Evolutionary conservation across 1,284 basidiomycete genomes (phyloP), one percentile per base, ranked within the genome.

Genomic region (Testicularia cyperi): DNA sequence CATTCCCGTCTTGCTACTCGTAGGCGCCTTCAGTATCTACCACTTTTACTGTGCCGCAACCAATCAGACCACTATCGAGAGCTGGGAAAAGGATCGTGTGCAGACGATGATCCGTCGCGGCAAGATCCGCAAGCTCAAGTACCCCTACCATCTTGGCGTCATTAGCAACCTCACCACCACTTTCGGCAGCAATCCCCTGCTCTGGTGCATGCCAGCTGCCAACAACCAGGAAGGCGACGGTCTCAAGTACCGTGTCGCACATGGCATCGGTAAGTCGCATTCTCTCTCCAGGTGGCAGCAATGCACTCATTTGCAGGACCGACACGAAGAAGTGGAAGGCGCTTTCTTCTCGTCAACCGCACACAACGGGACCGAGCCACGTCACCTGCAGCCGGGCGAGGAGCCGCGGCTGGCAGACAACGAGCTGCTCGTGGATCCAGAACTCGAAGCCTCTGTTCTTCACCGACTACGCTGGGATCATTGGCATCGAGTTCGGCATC

Each of bases 61-160:
- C 16, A 98, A 98, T 75, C 86, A 86, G 10, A 98, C 94, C 0
- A 97, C 94, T 0, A 95, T 98, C 46, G 94, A 98, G 79, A 85
- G 88, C 1, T 95, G 90, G 89, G 95, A 98, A 77, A 96, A 96
- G 79, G 92, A 98, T 72, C 91, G 88, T 76, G 90, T 86, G 0
- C 86, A 89, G 5, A 88, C 85, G 0, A 82, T 97, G 65, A 84
- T 91, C 33, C 83, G 88, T 12, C 80, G 87, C 49, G 94, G 92
- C 2, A 88, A 88, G 78, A 87, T 97, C 54, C 26, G 52, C 13
- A 63, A 89, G 85, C 81, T 94, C 73, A 89, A 88, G 75, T 98
- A 92, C 73, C 94, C 94, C 39, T 98, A 96, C 43, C 60, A 94
- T 75, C 79, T 97, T 36, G 91, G 91, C 6, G 67, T 79, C 30